Percentiles rank a stretch among this genome's conserved stretches.
phyloP scores from a whole-genome alignment of 257 asterid genomes.

The Solanum virginianum region DNA sequence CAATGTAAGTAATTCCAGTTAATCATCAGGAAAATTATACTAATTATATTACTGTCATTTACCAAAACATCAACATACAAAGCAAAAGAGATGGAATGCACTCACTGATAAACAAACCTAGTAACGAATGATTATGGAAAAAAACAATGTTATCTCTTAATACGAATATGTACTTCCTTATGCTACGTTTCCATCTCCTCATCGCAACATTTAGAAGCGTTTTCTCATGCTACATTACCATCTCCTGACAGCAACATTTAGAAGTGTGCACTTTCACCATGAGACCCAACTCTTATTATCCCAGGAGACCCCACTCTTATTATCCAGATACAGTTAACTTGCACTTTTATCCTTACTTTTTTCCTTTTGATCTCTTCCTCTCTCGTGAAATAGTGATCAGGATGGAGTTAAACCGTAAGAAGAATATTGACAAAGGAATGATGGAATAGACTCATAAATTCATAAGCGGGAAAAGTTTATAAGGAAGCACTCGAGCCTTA shows the following conservation, averaged over 20 bases:
- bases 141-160: not conserved
- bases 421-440: not conserved
- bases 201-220: not conserved
- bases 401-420: not conserved
- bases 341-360: not conserved
- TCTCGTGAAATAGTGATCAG: not conserved
- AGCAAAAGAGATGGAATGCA: not conserved
- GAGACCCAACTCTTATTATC: not conserved
- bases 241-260: not conserved
- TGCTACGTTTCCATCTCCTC: not conserved
- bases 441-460: not conserved
- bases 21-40: not conserved
- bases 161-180: not conserved
- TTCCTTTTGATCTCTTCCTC: not conserved
- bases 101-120: not conserved
- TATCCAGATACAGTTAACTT: not conserved
- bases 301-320: not conserved
- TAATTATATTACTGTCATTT: not conserved
- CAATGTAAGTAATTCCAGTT: not conserved
- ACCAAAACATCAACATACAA: not conserved
- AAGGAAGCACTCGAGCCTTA: not conserved
- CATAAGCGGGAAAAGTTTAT: not conserved
- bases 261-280: not conserved
- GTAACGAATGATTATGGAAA: not conserved
- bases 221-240: not conserved